phyloP scores from a whole-genome alignment of 2,329 filamentous ascomycete species.

The Sporothrix brasiliensis region DNA sequence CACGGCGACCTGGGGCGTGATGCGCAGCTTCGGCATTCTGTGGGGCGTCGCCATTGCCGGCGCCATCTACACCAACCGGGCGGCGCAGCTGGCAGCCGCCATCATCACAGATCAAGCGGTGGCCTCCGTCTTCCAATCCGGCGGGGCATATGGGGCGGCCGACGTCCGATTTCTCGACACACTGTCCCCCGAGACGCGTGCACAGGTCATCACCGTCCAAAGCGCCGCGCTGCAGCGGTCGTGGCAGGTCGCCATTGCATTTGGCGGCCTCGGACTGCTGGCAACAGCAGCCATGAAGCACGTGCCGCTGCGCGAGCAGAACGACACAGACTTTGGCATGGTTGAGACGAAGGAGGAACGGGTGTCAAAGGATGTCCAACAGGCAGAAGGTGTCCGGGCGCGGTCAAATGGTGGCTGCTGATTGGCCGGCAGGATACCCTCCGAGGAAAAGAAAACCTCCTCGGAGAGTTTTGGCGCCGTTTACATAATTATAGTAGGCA shows the following conservation, averaged over 20 bases:
- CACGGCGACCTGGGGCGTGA: background rate
- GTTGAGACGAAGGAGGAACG: background rate
- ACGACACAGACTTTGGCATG: constrained; percentile 6
- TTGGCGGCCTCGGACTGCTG: constrained; percentile 4
- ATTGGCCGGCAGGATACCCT: constrained; percentile 13
- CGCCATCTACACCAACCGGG: constrained; percentile 7
- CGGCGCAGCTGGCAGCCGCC: background rate
- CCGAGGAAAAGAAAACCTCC: constrained; percentile 24
- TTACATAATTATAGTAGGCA: no score
- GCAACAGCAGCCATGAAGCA: background rate
- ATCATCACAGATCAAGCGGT: background rate
- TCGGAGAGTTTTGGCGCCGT: constrained; percentile 8
- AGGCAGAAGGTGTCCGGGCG: background rate
- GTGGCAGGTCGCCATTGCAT: constrained; percentile 17
- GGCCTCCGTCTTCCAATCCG: background rate
- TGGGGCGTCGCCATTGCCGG: constrained; percentile 14
- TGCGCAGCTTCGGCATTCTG: background rate
- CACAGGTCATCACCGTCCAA: background rate
- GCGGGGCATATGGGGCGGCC: background rate
- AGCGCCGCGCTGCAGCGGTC: background rate
- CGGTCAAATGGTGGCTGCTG: background rate
- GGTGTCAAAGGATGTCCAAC: background rate
- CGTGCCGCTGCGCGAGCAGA: background rate
- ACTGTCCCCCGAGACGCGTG: background rate
- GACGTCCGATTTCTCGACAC: background rate